phyloP scores from a whole-genome alignment of 2,329 filamentous ascomycete species.

The Biscogniauxia marginata region DNA sequence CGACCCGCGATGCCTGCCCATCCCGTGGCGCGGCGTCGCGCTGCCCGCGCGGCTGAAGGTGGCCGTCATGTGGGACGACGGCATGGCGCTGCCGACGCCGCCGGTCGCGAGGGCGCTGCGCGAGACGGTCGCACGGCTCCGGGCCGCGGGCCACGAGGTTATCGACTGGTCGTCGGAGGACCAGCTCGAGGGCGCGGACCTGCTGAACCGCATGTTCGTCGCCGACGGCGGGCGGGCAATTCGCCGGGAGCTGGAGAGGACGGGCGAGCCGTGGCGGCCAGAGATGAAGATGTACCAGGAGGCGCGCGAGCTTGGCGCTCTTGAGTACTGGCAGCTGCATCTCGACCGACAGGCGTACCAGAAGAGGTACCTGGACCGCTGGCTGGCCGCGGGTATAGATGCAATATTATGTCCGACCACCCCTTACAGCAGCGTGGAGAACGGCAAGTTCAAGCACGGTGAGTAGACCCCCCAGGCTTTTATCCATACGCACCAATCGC shows the following conservation, averaged over 20 bases:
- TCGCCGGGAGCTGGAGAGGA: slow-evolving; percentile 36
- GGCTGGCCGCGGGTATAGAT: slow-evolving; percentile 52
- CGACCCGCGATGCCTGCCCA: slow-evolving; percentile 57
- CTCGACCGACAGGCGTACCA: slow-evolving; percentile 44
- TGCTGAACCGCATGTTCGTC: slow-evolving; percentile 47
- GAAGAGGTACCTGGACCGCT: slow-evolving; percentile 46
- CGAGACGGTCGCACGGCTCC: slow-evolving; percentile 42
- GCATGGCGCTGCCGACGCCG: slow-evolving; percentile 63
- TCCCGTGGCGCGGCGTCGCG: slow-evolving; percentile 49
- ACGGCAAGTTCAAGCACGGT: slow-evolving; percentile 45
- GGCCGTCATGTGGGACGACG: slow-evolving; percentile 65
- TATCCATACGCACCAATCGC: no score
- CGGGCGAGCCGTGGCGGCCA: slow-evolving; percentile 39
- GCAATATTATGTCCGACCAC: slow-evolving; percentile 60
- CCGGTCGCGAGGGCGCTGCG: slow-evolving; percentile 59
- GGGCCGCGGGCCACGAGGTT: slow-evolving; percentile 48
- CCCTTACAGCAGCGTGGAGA: slow-evolving; percentile 43
- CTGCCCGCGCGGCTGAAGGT: slow-evolving; percentile 48
- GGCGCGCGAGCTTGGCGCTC: slow-evolving; percentile 39
- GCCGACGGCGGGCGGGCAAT: slow-evolving; percentile 47
- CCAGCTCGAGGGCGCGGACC: slow-evolving; percentile 36
- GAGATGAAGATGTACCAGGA: slow-evolving; percentile 26
- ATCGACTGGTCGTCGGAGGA: slow-evolving; percentile 51
- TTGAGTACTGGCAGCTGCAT: slow-evolving; percentile 49
- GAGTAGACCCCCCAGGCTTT: slow-evolving; percentile 12